phyloP scores from a whole-genome alignment of 2,329 filamentous ascomycete species.

The Fusarium subtropicale region DNA sequence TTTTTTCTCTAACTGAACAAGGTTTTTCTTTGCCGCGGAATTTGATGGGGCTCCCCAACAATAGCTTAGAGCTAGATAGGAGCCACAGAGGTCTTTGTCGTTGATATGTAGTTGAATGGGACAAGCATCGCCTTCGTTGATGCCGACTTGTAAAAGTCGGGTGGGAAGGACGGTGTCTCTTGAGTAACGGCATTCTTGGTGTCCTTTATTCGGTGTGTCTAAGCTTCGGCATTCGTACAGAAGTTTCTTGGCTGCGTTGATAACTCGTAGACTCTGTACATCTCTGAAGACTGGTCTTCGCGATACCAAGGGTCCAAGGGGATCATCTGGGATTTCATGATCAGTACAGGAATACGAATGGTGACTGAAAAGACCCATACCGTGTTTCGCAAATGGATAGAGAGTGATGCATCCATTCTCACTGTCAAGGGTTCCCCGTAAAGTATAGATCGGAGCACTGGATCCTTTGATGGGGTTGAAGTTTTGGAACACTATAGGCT shows the following conservation, averaged over 20 bases:
- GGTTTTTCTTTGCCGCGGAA: fast-evolving
- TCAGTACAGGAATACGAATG: not conserved
- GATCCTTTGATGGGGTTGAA: fast-evolving
- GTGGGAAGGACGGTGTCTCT: not conserved
- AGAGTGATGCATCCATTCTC: fast-evolving
- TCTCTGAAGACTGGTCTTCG: not conserved
- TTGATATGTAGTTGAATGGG: not conserved
- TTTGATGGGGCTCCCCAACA: not conserved
- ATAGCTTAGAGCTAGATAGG: slow-evolving; percentile 3
- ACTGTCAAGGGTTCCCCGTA: fast-evolving
- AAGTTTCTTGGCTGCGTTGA: fast-evolving
- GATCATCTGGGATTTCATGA: fast-evolving
- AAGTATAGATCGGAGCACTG: fast-evolving
- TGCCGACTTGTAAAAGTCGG: fast-evolving
- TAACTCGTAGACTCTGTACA: fast-evolving
- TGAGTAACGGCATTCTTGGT: not conserved
- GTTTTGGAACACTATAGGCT: fast-evolving
- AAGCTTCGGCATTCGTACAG: not conserved
- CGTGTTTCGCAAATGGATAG: not conserved
- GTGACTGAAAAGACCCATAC: fast-evolving
- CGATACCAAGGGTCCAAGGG: fast-evolving
- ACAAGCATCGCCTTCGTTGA: fast-evolving
- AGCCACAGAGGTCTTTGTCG: fast-evolving
- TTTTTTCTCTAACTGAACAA: fast-evolving
- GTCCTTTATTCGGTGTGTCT: fast-evolving